Conservation (phyloP, 768 basidiomycete genomes). For the Clavaria fumosa region DNA sequence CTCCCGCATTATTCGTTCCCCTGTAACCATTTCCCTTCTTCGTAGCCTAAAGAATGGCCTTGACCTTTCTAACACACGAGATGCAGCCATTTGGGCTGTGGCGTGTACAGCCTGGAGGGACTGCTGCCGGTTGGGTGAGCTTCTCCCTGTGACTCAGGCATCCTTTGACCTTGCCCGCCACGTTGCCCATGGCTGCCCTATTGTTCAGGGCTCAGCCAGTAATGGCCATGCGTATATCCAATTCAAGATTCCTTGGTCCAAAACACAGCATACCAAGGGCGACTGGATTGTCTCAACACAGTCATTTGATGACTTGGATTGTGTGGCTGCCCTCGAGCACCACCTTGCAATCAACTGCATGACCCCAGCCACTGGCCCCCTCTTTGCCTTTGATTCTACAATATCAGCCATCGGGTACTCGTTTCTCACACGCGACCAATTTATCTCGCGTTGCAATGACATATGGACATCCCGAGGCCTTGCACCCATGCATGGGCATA, state of each 20-base stretch:
- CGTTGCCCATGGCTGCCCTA: slow-evolving; percentile 7
- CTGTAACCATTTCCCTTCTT: slow-evolving; percentile 23
- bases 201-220: too few relatives aligned
- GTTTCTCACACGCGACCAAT: slow-evolving; percentile 6
- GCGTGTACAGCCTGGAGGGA: slow-evolving; percentile 16
- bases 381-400: slow-evolving; percentile 7
- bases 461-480: slow-evolving; percentile 9
- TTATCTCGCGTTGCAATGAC: slow-evolving; percentile 8
- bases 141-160: slow-evolving; percentile 10
- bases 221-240: too few relatives aligned
- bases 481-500: slow-evolving; percentile 14
- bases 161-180: slow-evolving; percentile 9
- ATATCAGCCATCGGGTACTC: slow-evolving; percentile 4
- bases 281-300: too few relatives aligned
- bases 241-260: too few relatives aligned
- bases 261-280: slow-evolving; percentile 10
- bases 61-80: slow-evolving; percentile 13
- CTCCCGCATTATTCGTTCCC: slow-evolving; percentile 15
- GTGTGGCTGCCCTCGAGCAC: too few relatives aligned
- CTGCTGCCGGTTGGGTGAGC: slow-evolving; percentile 28
- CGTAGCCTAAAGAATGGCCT: slow-evolving; percentile 12
- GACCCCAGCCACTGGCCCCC: slow-evolving; percentile 7
- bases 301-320: too few relatives aligned
- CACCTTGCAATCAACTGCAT: slow-evolving; percentile 12
- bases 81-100: slow-evolving; percentile 23